Evolutionary conservation across 1,284 basidiomycete species (phyloP).

Genomic region (Cutaneotrichosporon mucoides): DNA sequence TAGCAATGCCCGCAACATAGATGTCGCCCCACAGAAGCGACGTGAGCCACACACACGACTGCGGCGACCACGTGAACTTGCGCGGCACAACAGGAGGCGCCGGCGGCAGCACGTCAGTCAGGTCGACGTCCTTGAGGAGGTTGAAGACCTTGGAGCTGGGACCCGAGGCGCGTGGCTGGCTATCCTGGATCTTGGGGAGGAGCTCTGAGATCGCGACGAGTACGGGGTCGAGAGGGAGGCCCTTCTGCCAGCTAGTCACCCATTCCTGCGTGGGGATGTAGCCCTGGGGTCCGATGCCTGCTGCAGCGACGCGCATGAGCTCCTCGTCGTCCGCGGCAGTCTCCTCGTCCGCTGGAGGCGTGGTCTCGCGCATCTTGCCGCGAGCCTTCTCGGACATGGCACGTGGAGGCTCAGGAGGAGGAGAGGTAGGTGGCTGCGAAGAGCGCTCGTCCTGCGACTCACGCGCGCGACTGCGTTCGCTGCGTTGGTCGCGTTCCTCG

Average conservation of each 20-base stretch:
- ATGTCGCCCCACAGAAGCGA: constrained; percentile 89
- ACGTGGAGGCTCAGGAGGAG: constrained; percentile 18
- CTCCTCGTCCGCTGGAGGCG: background rate
- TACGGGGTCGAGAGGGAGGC: constrained; percentile 70
- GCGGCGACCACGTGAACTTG: constrained; percentile 83
- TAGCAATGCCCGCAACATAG: constrained; percentile 77
- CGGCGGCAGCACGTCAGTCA: constrained; percentile 71
- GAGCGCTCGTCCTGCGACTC: background rate
- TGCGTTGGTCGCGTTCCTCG: background rate
- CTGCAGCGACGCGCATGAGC: constrained; percentile 61
- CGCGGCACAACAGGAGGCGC: constrained; percentile 62
- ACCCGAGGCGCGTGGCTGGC: constrained; percentile 55
- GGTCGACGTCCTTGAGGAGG: constrained; percentile 58
- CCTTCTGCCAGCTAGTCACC: constrained; percentile 58
- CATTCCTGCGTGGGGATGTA: constrained; percentile 93
- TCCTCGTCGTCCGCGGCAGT: constrained; percentile 56
- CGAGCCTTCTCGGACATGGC: constrained; percentile 71
- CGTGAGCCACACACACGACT: constrained; percentile 81
- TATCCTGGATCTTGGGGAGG: constrained; percentile 74
- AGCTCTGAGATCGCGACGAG: constrained; percentile 80
- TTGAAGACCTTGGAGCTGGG: constrained; percentile 56
- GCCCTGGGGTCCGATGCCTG: constrained; percentile 73
- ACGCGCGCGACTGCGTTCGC: constrained; percentile 3
- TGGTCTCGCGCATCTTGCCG: constrained; percentile 69
- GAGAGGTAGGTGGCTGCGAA: background rate